Percentiles rank a stretch among this genome's conserved stretches.
These are phyloP conservation scores for Echium plantagineum DNA, from an alignment of 257 asterid species.

Conservation along the genomic window DNA sequence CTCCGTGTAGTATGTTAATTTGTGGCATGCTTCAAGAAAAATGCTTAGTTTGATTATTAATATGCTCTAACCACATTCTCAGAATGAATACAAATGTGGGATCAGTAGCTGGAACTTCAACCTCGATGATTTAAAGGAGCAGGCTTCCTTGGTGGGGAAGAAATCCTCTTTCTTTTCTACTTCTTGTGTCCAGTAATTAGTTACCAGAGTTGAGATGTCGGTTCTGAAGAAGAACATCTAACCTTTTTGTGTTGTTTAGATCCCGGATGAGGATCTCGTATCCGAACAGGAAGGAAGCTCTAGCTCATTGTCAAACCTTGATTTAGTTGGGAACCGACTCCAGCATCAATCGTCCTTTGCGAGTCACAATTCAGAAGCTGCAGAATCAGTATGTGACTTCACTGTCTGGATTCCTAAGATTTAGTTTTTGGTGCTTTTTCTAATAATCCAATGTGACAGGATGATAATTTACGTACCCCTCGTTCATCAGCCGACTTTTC, in stretches of 20 bases:
- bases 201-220: not conserved
- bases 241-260: conserved; percentile 26
- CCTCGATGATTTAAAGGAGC: conserved; percentile 58
- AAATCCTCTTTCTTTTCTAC: conserved; percentile 1
- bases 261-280: conserved; percentile 64
- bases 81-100: conserved; percentile 64
- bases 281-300: conserved; percentile 39
- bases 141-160: conserved; percentile 45
- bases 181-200: not conserved
- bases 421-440: conserved; percentile 10
- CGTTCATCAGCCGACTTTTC: conserved; percentile 32
- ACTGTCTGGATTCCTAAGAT: conserved; percentile 3
- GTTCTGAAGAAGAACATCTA: conserved; percentile 5
- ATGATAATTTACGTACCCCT: conserved; percentile 42
- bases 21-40: not conserved
- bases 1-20: not conserved
- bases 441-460: conserved; percentile 43
- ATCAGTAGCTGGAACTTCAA: conserved; percentile 65
- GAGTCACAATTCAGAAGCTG: conserved; percentile 59
- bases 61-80: conserved; percentile 15
- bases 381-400: conserved; percentile 46
- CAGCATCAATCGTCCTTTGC: conserved; percentile 60
- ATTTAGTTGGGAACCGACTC: conserved; percentile 14
- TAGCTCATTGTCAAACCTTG: conserved; percentile 22
- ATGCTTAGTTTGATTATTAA: not conserved